phyloP scores from a whole-genome alignment of 2,329 filamentous ascomycete species.

The Sporothrix schenckii region DNA sequence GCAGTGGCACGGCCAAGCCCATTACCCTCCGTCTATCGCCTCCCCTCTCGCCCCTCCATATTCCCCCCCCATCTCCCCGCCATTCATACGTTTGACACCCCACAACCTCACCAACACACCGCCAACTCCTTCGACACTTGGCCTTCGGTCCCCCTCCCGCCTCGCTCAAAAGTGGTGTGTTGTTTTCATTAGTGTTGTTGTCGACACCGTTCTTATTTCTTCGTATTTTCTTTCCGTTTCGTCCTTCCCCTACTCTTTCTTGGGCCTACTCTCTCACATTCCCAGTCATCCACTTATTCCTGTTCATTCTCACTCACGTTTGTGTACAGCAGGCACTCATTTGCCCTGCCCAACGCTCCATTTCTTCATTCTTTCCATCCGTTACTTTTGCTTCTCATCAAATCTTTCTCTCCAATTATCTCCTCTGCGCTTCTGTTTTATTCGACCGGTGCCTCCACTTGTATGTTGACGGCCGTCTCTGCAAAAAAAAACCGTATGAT shows the following conservation, averaged over 20 bases:
- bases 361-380: background rate
- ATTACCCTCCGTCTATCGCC: background rate
- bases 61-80: slow-evolving; percentile 18
- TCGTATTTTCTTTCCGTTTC: background rate
- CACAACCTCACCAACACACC: slow-evolving; percentile 30
- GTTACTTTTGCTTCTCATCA: background rate
- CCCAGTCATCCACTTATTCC: background rate
- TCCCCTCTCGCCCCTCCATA: slow-evolving; percentile 27
- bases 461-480: background rate
- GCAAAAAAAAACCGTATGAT: background rate
- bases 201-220: background rate
- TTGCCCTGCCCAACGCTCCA: slow-evolving; percentile 35
- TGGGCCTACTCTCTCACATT: background rate
- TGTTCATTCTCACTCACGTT: background rate
- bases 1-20: background rate
- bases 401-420: no score
- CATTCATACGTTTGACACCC: slow-evolving; percentile 20
- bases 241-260: background rate
- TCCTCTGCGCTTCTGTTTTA: background rate
- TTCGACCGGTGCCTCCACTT: background rate
- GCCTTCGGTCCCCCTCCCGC: slow-evolving; percentile 3
- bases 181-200: background rate
- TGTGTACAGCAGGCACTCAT: slow-evolving; percentile 34
- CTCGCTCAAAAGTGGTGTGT: slow-evolving; percentile 1
- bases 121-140: slow-evolving; percentile 23